These are phyloP conservation scores for Trichoderma breve DNA, from an alignment of 2,329 filamentous ascomycete genomes.

Conservation along the genomic window DNA sequence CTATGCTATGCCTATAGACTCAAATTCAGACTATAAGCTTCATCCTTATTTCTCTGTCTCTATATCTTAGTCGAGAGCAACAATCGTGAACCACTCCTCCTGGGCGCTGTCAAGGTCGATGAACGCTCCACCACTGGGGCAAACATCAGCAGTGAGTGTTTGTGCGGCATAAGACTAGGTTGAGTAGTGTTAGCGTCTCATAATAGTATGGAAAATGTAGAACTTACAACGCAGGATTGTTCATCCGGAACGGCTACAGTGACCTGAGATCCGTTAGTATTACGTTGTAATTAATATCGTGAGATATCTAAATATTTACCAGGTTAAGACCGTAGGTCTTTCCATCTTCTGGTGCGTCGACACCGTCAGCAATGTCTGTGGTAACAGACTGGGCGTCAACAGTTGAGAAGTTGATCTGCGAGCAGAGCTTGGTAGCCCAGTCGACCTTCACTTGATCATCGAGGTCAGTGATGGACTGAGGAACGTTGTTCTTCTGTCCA, in stretches of 20 bases:
- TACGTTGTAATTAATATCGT: background rate
- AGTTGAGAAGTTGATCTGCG: background rate
- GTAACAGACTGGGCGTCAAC: background rate
- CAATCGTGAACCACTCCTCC: background rate
- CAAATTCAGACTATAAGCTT: background rate
- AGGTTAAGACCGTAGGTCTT: background rate
- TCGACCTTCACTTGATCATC: background rate
- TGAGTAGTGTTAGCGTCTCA: background rate
- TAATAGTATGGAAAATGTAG: rapidly evolving
- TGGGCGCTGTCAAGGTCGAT: background rate
- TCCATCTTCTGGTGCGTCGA: background rate
- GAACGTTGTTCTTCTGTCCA: background rate
- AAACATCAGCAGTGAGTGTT: background rate
- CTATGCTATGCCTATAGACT: background rate
- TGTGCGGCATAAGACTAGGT: background rate
- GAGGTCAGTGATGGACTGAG: background rate
- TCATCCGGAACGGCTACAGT: background rate
- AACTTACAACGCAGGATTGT: background rate
- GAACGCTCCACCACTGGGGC: background rate
- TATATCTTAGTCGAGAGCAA: background rate
- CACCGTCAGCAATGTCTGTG: background rate
- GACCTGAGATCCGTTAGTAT: background rate
- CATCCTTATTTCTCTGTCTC: background rate
- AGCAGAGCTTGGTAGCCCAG: background rate
- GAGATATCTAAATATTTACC: background rate